Evolutionary conservation across 2,329 filamentous ascomycete species (phyloP).

Genomic region (Cladophialophora exuberans): DNA sequence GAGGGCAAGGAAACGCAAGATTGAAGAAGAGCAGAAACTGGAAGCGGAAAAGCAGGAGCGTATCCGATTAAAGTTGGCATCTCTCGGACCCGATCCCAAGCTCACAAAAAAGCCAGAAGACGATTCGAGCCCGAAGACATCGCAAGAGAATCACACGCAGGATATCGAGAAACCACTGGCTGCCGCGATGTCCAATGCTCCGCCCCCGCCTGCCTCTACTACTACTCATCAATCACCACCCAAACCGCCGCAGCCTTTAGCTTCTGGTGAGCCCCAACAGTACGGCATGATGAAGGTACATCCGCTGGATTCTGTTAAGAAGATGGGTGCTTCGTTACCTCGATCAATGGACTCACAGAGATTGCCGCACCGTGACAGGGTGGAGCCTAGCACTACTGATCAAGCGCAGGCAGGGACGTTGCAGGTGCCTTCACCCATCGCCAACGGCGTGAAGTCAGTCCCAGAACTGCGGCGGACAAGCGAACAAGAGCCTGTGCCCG

Average conservation of each 20-base stretch:
- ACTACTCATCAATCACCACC: constrained; percentile 53
- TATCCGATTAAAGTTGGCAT: constrained; percentile 59
- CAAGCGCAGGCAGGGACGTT: constrained; percentile 17
- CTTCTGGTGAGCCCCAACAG: constrained; percentile 60
- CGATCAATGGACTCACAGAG: constrained; percentile 42
- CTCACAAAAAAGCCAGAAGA: constrained; percentile 16
- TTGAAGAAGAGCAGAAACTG: constrained; percentile 59
- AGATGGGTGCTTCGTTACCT: constrained; percentile 38
- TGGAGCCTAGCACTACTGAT: constrained; percentile 14
- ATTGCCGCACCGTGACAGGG: constrained; percentile 23
- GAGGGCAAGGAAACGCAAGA: constrained; percentile 56
- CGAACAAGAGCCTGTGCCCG: constrained; percentile 11
- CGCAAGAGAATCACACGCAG: constrained; percentile 10
- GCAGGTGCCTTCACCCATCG: constrained; percentile 30
- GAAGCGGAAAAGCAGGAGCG: constrained; percentile 62
- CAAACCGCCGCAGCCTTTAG: constrained; percentile 61
- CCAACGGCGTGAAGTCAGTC: constrained; percentile 37
- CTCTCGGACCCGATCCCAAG: constrained; percentile 41
- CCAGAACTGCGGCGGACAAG: constrained; percentile 21
- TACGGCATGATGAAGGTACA: constrained; percentile 67
- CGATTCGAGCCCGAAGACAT: neutral
- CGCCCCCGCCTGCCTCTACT: constrained; percentile 41
- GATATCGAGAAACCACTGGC: constrained; percentile 21
- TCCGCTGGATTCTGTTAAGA: constrained; percentile 57
- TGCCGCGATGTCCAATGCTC: constrained; percentile 34